Evolutionary conservation across 176 grass and related monocot species (phyloP), one percentile per base, ranked within the genome.

Genomic region (Guadua angustifolia): DNA sequence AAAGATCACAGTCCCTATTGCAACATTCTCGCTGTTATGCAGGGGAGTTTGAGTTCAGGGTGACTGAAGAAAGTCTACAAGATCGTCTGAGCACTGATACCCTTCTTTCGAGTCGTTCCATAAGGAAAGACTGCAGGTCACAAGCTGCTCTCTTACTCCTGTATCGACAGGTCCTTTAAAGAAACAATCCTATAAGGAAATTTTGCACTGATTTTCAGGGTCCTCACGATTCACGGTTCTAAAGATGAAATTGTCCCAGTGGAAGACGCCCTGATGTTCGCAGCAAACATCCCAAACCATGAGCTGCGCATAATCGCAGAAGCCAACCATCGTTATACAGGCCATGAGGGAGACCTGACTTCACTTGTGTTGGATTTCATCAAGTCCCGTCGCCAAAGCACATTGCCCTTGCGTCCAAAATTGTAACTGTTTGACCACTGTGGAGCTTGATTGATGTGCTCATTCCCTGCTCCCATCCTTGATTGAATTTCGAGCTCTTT

Each of bases 1-100:
- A 4, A 51, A 39, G 46, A 43, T 46, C 10, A 2, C 6, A 47
- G 4, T 0, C 17, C 22, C 44, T 84, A 11, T 51, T 21, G 42
- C 57, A 14, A 10, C 8, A 8, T 57, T 81, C 67, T 52, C 6
- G 17, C 18, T 68, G 10, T 50, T 63, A n/a, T 63, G n/a, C 83
- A 93, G 95, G 95, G 29, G 77, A 98, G 47, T 53, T 92, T 44
- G 79, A 88, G 77, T 93, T 90, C 84, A 71, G 83, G 71, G 89
- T 91, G 61, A 87, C 87, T 42, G 71, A 83, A 83, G 85, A 91
- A 68, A 92, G 92, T 46, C 74, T 98, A 36, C 74, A 86, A 38
- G 95, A 95, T 82, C 85, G 93, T 49, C 62, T 93, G 71, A 88
- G 83, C 69, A 95, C 93, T 7, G 93, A 98, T 82, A 98, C 88